These are phyloP conservation scores for Chondrostereum purpureum DNA, from an alignment of 1,284 basidiomycete species.

Conservation along the genomic window DNA sequence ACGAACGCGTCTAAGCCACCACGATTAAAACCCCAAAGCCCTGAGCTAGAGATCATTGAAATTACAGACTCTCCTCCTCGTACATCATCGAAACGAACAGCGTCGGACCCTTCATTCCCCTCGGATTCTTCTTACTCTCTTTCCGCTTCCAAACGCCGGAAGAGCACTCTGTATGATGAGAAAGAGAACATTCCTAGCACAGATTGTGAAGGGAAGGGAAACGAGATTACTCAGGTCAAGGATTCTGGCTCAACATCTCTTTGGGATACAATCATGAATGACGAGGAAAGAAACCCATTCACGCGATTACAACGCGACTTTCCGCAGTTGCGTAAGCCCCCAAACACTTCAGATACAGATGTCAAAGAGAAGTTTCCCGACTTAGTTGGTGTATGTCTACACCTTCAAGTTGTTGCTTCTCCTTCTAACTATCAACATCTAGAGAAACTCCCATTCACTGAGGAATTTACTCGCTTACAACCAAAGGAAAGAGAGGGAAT, in stretches of 20 bases:
- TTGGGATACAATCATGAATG: slow-evolving; percentile 18
- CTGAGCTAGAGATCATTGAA: neutral
- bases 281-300: slow-evolving; percentile 16
- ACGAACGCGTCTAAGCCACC: neutral
- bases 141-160: slow-evolving; percentile 26
- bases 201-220: neutral
- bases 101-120: slow-evolving; percentile 1
- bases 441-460: slow-evolving; percentile 1
- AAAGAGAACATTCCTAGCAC: slow-evolving; percentile 29
- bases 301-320: slow-evolving; percentile 12
- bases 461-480: slow-evolving; percentile 1
- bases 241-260: slow-evolving; percentile 10
- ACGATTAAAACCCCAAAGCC: neutral
- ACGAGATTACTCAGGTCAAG: slow-evolving; percentile 1
- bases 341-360: neutral
- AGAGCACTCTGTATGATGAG: slow-evolving; percentile 21
- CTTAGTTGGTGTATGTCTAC: slow-evolving; percentile 1
- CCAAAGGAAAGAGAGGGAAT: neutral
- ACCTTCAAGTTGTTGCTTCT: neutral
- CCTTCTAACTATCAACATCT: neutral
- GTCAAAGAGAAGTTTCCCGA: slow-evolving; percentile 3
- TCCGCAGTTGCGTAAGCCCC: slow-evolving; percentile 1
- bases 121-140: slow-evolving; percentile 28
- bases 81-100: neutral
- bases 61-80: neutral